Base-by-base conservation (phyloP, 2,329 filamentous ascomycete species). In the Colletotrichum tamarilloi region DNA sequence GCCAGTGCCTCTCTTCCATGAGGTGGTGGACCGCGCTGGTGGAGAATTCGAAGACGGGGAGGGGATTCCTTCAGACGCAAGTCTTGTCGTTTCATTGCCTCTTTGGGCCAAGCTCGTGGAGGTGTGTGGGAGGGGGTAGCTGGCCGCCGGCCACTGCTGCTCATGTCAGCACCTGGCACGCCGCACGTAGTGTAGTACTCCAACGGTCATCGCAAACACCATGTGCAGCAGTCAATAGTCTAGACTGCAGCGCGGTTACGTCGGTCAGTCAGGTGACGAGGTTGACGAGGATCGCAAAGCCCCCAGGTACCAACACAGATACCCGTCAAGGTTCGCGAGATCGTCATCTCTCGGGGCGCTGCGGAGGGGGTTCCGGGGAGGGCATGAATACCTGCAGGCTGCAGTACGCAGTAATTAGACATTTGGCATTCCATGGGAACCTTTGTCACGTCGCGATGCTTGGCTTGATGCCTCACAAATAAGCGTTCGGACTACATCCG, bases 71-170 rank as follows among this genome's bases (percentile, higher is more conserved):
- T 64, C 30, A 69, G 56, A 66, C 12, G 71, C 71, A 49, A 66
- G 67, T 30, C 8, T 56, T 62, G 71, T 65, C 46, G 60, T 73
- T 73, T 65, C 71, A 73, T 71, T 73, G 67, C 71, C 67, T 42
- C 32, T 62, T 70, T 62, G 28, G 67, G 71, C 35, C 53, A 72
- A 68, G 60, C 38, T 38, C 42, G 11, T 52, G 28, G 26, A 70
- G 46, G 26, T 46, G 55, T 55, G 59, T 57, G 56, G 46, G 58
- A 53, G 32, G 53, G 67, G 35, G 53, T n/a, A 66, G 71, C 56
- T 66, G 60, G 67, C 71, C 67, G 71, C 60, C 71, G 71, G 71
- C 71, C 71, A 58, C 70, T 22, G 52, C 53, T 62, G 52, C 53
- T 62, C 70, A 60, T 59, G 60, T 69, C 66, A 73, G 60, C 70